Base-by-base conservation (phyloP, 495 filamentous ascomycete genomes). In the Penicillium cinerascens region DNA sequence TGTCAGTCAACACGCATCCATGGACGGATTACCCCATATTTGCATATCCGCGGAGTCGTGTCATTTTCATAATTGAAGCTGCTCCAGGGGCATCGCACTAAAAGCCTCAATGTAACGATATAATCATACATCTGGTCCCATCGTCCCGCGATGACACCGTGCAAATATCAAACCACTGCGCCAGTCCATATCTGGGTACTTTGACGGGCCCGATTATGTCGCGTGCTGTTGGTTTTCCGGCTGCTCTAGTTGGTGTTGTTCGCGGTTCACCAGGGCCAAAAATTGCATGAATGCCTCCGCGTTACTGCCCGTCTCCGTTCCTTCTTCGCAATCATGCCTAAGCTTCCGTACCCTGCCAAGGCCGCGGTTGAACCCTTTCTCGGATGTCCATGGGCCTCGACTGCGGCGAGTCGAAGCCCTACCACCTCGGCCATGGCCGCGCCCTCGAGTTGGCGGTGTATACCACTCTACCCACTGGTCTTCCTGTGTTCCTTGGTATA, bases 401-500 rank as follows among this genome's bases (percentile, higher is more conserved):
- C 64, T 71, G 16, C 60, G 52, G 71, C 67, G 51, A 64, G 65
- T 26, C 1, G 57, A 37, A 7, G 46, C 49, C 69, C 71, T 47
- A 59, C 74, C 58, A 60, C 82, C 73, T 76, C 78, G 49, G 61
- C 69, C 54, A 78, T 68, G 48, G 33, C 47, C 39, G 26, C 67
- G 61, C 6, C 60, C 52, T 44, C 63, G 60, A 33, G 44, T 48
- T 4, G 54, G 56, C 4, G 44, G 48, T 17, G 29, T 64, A 52
- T 43, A 63, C 39, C 52, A 64, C 48, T 74, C 71, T 5, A 70
- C 61, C 73, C 73, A 76, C 59, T 71, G 64, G 23, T 74, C 69
- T 53, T 74, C 68, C 26, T 78, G 68, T 8, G 81, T 85, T 8
- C 72, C 68, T 25, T 66, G 65, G 47, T 80, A 73, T 55, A 86